These are phyloP conservation scores for Aspergillus ibericus DNA, from an alignment of 2,329 filamentous ascomycete genomes.

Conservation along the genomic window DNA sequence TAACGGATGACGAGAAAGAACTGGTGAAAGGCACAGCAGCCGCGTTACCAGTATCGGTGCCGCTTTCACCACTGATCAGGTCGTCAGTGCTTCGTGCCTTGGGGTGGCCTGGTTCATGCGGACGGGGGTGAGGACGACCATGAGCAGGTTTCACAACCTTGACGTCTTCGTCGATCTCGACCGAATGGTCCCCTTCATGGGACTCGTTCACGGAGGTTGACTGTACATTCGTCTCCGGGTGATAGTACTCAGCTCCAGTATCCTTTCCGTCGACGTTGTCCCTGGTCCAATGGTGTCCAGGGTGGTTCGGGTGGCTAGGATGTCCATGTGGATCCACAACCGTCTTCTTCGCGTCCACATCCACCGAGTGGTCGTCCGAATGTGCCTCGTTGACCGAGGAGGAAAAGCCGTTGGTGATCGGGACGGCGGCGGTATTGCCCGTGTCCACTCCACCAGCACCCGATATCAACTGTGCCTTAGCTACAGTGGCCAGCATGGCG, in stretches of 20 bases:
- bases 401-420: conserved; percentile 3
- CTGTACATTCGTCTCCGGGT: background rate
- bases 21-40: background rate
- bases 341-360: background rate
- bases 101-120: conserved; percentile 10
- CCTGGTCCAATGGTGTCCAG: background rate
- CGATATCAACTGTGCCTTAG: conserved; percentile 16
- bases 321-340: background rate
- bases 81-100: background rate
- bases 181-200: conserved; percentile 2
- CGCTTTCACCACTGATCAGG: conserved; percentile 16
- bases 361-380: conserved; percentile 6
- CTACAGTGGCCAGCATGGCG: conserved; percentile 17
- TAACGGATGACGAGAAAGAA: background rate
- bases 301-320: no score
- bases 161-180: conserved; percentile 1
- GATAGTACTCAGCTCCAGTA: background rate
- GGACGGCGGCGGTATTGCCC: conserved; percentile 16
- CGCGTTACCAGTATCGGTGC: conserved; percentile 17
- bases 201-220: background rate
- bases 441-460: conserved; percentile 23
- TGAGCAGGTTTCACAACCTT: background rate
- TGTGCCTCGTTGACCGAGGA: background rate
- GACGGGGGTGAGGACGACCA: conserved; percentile 5
- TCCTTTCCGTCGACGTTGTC: background rate